phyloP scores from a whole-genome alignment of 192 early-diverging fungal species.

The Thoreauomyces humboldtii region DNA sequence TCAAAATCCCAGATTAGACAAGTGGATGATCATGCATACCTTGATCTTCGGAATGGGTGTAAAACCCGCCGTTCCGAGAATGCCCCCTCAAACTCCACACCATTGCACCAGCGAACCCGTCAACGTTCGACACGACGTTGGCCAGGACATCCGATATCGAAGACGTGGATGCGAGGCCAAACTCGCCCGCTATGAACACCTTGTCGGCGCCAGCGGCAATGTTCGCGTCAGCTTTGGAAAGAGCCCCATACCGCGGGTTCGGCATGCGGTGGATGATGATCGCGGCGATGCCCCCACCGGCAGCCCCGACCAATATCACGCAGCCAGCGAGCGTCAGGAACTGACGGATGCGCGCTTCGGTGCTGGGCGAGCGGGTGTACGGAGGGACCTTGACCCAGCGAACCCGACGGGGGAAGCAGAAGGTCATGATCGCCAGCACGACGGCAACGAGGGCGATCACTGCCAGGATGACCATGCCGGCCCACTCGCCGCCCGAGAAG shows the following conservation, averaged over 20 bases:
- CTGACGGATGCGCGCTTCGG: background rate
- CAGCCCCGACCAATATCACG: background rate
- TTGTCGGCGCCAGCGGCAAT: slow-evolving; percentile 7
- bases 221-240: slow-evolving; percentile 2
- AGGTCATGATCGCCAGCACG: background rate
- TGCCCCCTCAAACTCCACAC: slow-evolving; percentile 37
- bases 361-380: background rate
- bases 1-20: too few species aligned
- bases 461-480: slow-evolving; percentile 13
- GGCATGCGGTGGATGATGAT: slow-evolving; percentile 8
- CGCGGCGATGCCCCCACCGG: slow-evolving; percentile 5
- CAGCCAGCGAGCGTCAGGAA: slow-evolving; percentile 10
- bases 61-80: slow-evolving; percentile 33
- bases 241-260: slow-evolving; percentile 17
- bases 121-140: background rate
- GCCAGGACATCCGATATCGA: background rate
- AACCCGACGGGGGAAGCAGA: slow-evolving; percentile 5
- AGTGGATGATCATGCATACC: too few species aligned
- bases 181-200: slow-evolving; percentile 27
- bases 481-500: slow-evolving; percentile 9
- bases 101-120: slow-evolving; percentile 21
- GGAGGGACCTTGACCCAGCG: background rate
- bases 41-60: slow-evolving; percentile 31
- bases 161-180: slow-evolving; percentile 14
- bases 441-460: background rate